phyloP scores from a whole-genome alignment of 768 basidiomycete genomes.

The Lactifluus hygrophoroides region DNA sequence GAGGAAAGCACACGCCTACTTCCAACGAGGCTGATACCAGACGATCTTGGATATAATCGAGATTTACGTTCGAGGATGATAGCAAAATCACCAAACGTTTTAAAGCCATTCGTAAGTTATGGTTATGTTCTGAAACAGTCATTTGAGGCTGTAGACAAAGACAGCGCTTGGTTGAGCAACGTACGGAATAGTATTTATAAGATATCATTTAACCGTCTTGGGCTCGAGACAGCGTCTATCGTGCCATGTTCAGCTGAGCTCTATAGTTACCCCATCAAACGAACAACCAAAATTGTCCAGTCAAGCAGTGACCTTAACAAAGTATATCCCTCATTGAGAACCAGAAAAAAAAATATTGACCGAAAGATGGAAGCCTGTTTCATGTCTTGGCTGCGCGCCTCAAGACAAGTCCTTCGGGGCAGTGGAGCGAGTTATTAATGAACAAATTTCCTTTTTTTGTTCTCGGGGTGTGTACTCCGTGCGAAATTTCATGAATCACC shows the following conservation, averaged over 20 bases:
- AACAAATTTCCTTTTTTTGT: neutral
- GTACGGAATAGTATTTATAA: neutral
- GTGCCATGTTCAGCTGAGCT: neutral
- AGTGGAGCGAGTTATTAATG: neutral
- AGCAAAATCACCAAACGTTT: neutral
- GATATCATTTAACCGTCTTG: neutral
- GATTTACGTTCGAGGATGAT: neutral
- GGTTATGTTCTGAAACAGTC: neutral
- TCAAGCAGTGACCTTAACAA: neutral
- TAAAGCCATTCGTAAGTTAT: neutral
- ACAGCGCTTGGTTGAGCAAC: neutral
- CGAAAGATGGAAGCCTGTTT: neutral
- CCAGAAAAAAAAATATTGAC: neutral
- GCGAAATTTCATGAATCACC: neutral
- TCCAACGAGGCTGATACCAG: too few species aligned
- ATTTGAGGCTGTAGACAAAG: neutral
- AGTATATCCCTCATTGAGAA: neutral
- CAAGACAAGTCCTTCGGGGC: neutral
- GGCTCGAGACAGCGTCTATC: neutral
- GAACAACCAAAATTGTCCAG: neutral
- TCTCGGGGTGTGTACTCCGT: neutral
- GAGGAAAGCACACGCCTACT: too few species aligned
- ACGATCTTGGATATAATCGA: too few species aligned
- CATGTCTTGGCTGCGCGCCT: neutral
- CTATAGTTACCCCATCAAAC: neutral